Conservation (phyloP, 805 yeast genomes). For the Candida nitratophila region DNA sequence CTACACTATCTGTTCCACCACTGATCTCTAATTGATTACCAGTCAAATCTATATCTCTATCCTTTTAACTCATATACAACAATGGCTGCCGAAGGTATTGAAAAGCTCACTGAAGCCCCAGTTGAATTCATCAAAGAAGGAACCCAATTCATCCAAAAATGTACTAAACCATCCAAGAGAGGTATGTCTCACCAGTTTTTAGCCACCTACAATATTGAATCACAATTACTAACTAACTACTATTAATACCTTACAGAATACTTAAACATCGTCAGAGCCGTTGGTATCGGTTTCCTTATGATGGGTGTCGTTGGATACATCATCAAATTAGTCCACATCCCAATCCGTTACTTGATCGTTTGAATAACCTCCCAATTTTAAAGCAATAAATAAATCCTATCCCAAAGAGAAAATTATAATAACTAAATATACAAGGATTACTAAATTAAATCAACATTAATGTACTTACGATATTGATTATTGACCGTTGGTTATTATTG, state of each 20-base stretch:
- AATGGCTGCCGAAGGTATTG: slow-evolving; percentile 35
- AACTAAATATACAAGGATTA: too few relatives aligned
- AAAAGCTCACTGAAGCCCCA: slow-evolving; percentile 79
- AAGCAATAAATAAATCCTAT: background rate
- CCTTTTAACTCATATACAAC: background rate
- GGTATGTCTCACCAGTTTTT: slow-evolving; percentile 38
- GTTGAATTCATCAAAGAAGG: slow-evolving; percentile 90
- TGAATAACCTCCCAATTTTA: slow-evolving; percentile 24
- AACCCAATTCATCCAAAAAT: slow-evolving; percentile 76
- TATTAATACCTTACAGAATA: slow-evolving; percentile 45
- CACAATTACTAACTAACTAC: background rate
- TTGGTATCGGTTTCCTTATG: slow-evolving; percentile 93
- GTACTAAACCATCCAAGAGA: slow-evolving; percentile 86
- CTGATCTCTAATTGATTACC: too few relatives aligned
- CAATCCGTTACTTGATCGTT: slow-evolving; percentile 92
- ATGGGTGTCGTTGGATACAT: slow-evolving; percentile 97
- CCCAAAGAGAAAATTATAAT: background rate
- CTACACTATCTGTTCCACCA: too few relatives aligned
- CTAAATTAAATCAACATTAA: too few relatives aligned
- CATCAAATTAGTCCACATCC: slow-evolving; percentile 90
- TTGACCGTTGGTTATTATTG: too few relatives aligned
- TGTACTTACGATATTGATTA: too few relatives aligned
- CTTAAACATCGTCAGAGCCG: slow-evolving; percentile 84
- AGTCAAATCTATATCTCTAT: background rate
- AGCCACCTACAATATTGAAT: too few relatives aligned